These are phyloP conservation scores for Corylus americana DNA, from an alignment of 306 rosid species.

Conservation along the genomic window DNA sequence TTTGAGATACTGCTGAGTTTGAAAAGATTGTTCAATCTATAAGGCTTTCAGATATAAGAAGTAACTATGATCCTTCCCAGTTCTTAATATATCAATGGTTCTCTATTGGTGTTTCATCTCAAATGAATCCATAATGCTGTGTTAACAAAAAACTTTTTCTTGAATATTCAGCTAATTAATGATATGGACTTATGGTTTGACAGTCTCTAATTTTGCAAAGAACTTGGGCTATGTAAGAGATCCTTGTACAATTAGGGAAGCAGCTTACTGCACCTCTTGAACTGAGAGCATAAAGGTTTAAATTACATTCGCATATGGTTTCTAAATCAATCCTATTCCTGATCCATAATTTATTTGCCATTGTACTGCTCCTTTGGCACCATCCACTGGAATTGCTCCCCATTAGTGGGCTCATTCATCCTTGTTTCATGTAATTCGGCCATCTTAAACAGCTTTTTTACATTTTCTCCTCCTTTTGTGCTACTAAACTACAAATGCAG, in stretches of 20 bases:
- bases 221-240: background rate
- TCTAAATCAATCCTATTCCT: conserved; percentile 3
- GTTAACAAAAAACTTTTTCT: background rate
- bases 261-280: background rate
- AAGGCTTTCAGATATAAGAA: background rate
- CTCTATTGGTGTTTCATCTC: background rate
- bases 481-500: background rate
- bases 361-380: background rate
- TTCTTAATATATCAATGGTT: background rate
- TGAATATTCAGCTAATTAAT: background rate
- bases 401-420: background rate
- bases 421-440: background rate
- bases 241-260: background rate
- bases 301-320: background rate
- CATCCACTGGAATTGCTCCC: background rate
- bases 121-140: background rate
- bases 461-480: background rate
- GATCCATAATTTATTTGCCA: background rate
- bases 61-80: background rate
- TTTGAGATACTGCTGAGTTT: background rate
- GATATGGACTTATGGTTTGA: background rate
- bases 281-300: background rate
- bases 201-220: background rate
- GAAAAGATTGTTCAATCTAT: background rate
- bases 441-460: background rate